These are phyloP conservation scores for Macrolepiota dolichaula DNA, from an alignment of 768 basidiomycete species.

Conservation along the genomic window DNA sequence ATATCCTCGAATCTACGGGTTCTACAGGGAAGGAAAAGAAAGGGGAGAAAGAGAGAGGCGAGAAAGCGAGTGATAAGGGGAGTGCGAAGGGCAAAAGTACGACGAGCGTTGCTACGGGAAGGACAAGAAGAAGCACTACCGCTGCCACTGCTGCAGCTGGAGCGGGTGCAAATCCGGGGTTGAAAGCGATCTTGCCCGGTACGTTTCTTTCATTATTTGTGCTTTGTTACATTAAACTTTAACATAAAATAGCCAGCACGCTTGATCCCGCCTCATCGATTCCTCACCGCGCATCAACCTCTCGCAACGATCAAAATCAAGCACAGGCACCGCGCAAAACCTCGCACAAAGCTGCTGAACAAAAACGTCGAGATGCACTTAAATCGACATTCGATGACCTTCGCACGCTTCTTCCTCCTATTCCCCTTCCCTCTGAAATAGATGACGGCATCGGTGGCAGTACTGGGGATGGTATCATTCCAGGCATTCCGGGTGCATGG, in stretches of 20 bases:
- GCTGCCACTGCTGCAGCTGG: conserved; percentile 18
- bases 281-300: background rate
- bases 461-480: background rate
- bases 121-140: conserved; percentile 9
- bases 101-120: conserved; percentile 16
- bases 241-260: conserved; percentile 14
- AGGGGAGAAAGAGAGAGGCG: conserved; percentile 2
- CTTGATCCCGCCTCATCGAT: background rate
- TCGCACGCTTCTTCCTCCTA: conserved; percentile 80
- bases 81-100: conserved; percentile 4
- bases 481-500: conserved; percentile 16
- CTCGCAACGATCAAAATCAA: conserved; percentile 7
- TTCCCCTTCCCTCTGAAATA: conserved; percentile 77
- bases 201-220: conserved; percentile 16
- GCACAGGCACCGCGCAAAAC: conserved; percentile 48
- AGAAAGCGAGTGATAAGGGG: conserved; percentile 10
- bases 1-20: background rate
- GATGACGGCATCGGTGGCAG: conserved; percentile 10
- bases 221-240: background rate
- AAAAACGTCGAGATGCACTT: conserved; percentile 93
- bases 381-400: conserved; percentile 92
- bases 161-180: conserved; percentile 43
- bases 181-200: conserved; percentile 78
- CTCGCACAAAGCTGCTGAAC: conserved; percentile 95
- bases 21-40: background rate